Base-by-base conservation (phyloP, 129 eudicot species). In the Centrapalus pauciflorus region DNA sequence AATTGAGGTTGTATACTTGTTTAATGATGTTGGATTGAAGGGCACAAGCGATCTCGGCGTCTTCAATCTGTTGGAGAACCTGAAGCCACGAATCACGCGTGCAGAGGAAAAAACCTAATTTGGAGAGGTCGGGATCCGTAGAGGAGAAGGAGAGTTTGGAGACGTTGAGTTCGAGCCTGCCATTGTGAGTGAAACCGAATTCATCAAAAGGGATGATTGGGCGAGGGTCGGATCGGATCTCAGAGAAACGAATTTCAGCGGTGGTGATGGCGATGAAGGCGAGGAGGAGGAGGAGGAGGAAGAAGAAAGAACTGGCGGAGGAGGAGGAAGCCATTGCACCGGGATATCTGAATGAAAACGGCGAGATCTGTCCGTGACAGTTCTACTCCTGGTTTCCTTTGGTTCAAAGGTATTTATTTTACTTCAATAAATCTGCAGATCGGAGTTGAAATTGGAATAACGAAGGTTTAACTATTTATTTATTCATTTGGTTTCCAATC, bases 111-210 rank as follows among this genome's bases (percentile, higher is more conserved):
- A 90, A 90, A 1, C 97, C 97, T 8, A 87, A 8, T 23, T 78
- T 82, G 27, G 95, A 61, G 2, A 72, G 79, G 51, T 81, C 81
- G 14, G 75, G 63, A 4, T 25, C 55, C 38, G 86, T 27, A 16
- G 64, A 25, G 2, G 83, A 72, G 33, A 84, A 48, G 25, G 83
- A 61, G 55, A 90, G 69, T 7, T 69, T 24, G 57, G 92, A 37
- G 81, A 90, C 83, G 74, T 69, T 80, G 80, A 90, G 87, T 32
- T 80, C 82, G 56, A 84, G 75, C 2, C 77, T 80, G 60, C 97
- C 95, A 40, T 61, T 71, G 84, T 84, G 97, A 5, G 97, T 87
- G 87, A 86, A 86, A 0, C 97, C 95, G 82, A 90, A 90, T 55
- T 84, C 89, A 60, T 86, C 95, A 76, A 90, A 77, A 16, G 85